Percentiles rank a stretch among this genome's conserved stretches.
These are phyloP conservation scores for Suaeda aralocaspica DNA, from an alignment of 148 eudicot species.

Conservation along the genomic window DNA sequence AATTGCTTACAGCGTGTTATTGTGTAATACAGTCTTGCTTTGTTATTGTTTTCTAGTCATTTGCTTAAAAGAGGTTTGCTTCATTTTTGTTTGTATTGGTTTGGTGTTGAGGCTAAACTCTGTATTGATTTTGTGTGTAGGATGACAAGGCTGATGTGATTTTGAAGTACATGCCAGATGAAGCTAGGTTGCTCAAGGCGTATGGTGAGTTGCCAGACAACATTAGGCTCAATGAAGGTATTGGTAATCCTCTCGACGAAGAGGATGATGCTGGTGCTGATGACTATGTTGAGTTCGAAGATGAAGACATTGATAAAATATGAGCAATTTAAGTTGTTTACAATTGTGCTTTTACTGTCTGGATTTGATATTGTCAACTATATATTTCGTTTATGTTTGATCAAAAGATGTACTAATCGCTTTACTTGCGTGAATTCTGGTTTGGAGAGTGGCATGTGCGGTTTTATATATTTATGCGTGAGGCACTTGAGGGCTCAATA, in stretches of 20 bases:
- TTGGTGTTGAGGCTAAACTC: not conserved
- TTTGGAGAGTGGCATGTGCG: constrained; percentile 10
- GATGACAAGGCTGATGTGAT: constrained; percentile 67
- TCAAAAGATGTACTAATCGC: constrained; percentile 18
- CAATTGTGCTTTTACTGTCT: not conserved
- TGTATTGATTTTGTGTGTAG: not conserved
- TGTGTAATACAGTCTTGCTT: too few species aligned
- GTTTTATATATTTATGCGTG: not conserved
- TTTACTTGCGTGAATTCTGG: constrained; percentile 10
- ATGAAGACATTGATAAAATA: constrained; percentile 91
- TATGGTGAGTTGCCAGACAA: constrained; percentile 82
- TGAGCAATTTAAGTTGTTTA: not conserved
- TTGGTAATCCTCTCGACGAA: constrained; percentile 57
- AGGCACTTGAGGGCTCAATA: constrained; percentile 11
- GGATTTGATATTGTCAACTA: constrained; percentile 4
- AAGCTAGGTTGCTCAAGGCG: constrained; percentile 79
- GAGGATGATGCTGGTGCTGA: constrained; percentile 61
- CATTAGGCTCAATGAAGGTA: constrained; percentile 72
- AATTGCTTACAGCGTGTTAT: too few species aligned
- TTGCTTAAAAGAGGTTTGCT: too few species aligned
- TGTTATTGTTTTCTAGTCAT: too few species aligned
- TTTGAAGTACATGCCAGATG: constrained; percentile 65
- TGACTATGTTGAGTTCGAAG: constrained; percentile 84
- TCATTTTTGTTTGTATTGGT: not conserved
- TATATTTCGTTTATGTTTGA: constrained; percentile 17